Percentiles rank a stretch among this genome's conserved stretches.
Conservation (phyloP, 2,329 filamentous ascomycete genomes). For the Lasiodiplodia hormozganensis region DNA sequence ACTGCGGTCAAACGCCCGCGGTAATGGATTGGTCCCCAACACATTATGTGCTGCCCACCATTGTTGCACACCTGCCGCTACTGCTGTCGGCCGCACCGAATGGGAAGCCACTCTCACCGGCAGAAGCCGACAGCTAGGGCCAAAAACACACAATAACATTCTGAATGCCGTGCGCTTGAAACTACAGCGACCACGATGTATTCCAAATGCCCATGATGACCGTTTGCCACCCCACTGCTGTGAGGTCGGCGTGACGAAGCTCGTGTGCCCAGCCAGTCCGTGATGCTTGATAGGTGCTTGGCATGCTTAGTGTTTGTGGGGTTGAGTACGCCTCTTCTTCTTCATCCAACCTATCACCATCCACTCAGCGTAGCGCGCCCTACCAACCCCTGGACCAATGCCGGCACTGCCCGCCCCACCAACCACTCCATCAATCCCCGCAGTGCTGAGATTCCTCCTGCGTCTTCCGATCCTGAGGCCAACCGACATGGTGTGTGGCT, state of each 20-base stretch:
- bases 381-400: neutral
- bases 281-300: constrained; percentile 12
- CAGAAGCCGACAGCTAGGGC: neutral
- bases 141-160: neutral
- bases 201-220: neutral
- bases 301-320: constrained; percentile 16
- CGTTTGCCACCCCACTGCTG: neutral
- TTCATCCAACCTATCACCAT: neutral
- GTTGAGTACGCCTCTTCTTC: neutral
- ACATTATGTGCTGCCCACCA: neutral
- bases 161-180: too few species aligned
- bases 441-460: neutral
- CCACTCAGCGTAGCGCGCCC: neutral
- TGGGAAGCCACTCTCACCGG: neutral
- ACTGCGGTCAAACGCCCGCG: neutral
- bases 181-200: neutral
- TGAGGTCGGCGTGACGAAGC: constrained; percentile 10
- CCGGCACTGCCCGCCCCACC: neutral
- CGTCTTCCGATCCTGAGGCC: neutral
- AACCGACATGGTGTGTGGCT: neutral
- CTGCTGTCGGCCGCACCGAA: neutral
- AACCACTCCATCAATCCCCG: neutral
- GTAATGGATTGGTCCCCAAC: too few species aligned
- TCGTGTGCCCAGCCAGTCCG: neutral
- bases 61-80: neutral